Base-by-base conservation (phyloP, 2,329 filamentous ascomycete species). In the Colletotrichum tropicale region DNA sequence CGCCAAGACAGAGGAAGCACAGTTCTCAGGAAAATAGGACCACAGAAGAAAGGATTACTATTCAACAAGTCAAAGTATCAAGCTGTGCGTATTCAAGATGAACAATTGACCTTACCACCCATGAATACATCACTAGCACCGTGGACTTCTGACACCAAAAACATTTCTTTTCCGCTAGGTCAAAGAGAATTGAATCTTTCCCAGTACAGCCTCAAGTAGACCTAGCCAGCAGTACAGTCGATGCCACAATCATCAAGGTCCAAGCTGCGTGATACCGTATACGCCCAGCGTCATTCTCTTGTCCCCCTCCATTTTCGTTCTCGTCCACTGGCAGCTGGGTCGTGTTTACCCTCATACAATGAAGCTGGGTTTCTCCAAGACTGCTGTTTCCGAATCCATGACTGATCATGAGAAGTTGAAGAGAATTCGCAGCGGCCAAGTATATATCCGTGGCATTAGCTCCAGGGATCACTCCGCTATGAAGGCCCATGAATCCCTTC, bases 401-500 rank as follows among this genome's bases (percentile, higher is more conserved):
- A 52, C 62, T 71, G 24, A 74, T 71, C 52, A 74, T 74, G 13
- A 71, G 21, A 3, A 71, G 24, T 26, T 71, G 72, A 8, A 74
- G n/a, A 26, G 58, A 32, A 36, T 60, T 71, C 36, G 60, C 15
- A 4, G 67, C 48, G 3, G 58, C 28, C 15, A 30, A 8, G n/a
- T 71, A 74, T 9, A 9, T 28, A 8, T 24, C 18, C 6, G 24
- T 28, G 26, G 52, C 67, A 5, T 60, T 30, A 9, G 36, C 13
- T 1, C 28, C 36, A 16, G 56, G n/a, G 26, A 74, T 10, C 18
- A 74, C 30, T 15, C 72, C 72, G 68, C 67, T 71, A 9, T 66
- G 28, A 7, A 61, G 24, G 3, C 60, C 48, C 26, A 43, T 15
- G 10, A 74, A 26, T 4, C 15, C 36, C 52, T 66, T 48, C 3